A percentile compares a stretch with the other conserved stretches of the same genome.
These are phyloP conservation scores for Calonectria leucothoes DNA, from an alignment of 2,329 filamentous ascomycete species.

Conservation along the genomic window DNA sequence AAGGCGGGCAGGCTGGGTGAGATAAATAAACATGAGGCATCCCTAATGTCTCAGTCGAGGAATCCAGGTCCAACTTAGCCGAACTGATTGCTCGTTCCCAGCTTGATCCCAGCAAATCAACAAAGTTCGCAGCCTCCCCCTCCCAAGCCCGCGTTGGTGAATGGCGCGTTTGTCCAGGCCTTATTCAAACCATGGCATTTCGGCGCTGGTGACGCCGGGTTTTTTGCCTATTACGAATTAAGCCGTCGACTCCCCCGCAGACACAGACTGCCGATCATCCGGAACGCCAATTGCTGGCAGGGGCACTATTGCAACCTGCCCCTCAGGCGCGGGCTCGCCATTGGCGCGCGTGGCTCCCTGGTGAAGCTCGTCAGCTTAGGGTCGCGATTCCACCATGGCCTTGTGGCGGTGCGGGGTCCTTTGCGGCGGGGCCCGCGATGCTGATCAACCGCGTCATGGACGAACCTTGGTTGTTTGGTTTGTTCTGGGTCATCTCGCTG, in stretches of 20 bases:
- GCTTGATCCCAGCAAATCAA: neutral
- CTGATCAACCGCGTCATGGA: slow-evolving; percentile 1
- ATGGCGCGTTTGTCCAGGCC: slow-evolving; percentile 19
- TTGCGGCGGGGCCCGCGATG: neutral
- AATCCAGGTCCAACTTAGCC: slow-evolving; percentile 1
- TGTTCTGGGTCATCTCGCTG: neutral
- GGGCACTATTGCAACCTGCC: neutral
- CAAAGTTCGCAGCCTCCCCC: neutral
- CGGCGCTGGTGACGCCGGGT: slow-evolving; percentile 6
- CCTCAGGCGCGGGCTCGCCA: neutral
- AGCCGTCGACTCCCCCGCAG: neutral
- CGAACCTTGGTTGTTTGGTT: neutral
- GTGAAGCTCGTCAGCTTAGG: slow-evolving; percentile 8
- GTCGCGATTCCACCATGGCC: neutral
- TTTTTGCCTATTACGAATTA: slow-evolving; percentile 7
- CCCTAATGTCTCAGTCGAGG: neutral
- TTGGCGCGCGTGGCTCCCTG: slow-evolving; percentile 21
- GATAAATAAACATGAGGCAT: neutral
- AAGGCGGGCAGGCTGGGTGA: neutral
- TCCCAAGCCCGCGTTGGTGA: neutral
- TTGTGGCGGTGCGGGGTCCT: slow-evolving; percentile 9
- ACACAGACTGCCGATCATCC: slow-evolving; percentile 8
- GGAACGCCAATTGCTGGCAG: neutral
- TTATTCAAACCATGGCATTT: neutral
- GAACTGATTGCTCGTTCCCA: neutral